Percentiles rank a stretch among this genome's conserved stretches.
Conservation (phyloP, 2,329 filamentous ascomycete species). For the Pestalotiopsis sp. region DNA sequence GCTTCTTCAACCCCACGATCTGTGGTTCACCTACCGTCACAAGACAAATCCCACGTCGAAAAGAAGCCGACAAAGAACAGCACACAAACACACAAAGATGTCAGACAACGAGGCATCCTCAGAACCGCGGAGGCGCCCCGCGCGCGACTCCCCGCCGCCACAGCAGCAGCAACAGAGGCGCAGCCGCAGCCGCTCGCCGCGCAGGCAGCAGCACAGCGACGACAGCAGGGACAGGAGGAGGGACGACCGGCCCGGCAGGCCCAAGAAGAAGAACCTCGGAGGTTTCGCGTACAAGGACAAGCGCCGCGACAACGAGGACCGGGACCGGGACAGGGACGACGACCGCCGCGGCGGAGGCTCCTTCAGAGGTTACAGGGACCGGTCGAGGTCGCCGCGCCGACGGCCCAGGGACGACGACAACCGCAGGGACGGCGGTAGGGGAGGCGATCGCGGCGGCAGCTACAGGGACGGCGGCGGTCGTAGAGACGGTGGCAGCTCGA, state of each 20-base stretch:
- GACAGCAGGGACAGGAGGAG: constrained; percentile 19
- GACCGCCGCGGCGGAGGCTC: constrained; percentile 36
- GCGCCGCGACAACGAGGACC: constrained; percentile 46
- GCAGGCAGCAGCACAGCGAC: neutral
- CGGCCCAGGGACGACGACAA: constrained; percentile 37
- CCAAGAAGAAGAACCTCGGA: constrained; percentile 37
- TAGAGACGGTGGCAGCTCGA: constrained; percentile 21
- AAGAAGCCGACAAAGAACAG: neutral
- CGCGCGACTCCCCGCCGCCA: neutral
- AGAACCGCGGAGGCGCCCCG: neutral
- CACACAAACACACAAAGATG: neutral
- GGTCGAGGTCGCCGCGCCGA: constrained; percentile 38
- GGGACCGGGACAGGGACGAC: constrained; percentile 45
- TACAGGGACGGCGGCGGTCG: constrained; percentile 8
- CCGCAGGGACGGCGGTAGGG: constrained; percentile 9
- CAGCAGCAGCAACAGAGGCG: constrained; percentile 5
- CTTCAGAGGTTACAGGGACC: constrained; percentile 55
- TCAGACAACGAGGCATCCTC: neutral
- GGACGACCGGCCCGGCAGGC: constrained; percentile 22
- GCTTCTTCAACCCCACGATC: neutral
- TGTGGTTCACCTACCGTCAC: neutral
- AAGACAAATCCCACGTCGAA: neutral
- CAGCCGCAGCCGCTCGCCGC: constrained; percentile 13
- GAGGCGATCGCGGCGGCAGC: neutral
- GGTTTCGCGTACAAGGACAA: constrained; percentile 64